Conservation (phyloP, 306 rosid species). For the Arachis hypogaea region DNA sequence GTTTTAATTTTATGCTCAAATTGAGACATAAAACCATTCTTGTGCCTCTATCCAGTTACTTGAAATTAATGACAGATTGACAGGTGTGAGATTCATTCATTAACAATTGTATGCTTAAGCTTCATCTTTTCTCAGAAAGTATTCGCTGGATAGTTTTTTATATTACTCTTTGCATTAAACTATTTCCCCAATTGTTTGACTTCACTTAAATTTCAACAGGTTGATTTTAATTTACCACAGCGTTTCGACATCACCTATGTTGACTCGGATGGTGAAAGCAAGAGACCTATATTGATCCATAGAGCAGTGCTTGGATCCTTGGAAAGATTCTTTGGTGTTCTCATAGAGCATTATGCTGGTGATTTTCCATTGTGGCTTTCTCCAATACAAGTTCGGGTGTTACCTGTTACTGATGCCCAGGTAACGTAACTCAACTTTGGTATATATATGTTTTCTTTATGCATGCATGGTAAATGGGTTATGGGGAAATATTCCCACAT, state of each 20-base stretch:
- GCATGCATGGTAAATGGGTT: background rate
- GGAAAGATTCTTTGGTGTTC: slow-evolving; percentile 95
- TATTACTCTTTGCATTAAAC: background rate
- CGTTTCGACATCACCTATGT: slow-evolving; percentile 91
- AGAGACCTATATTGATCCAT: slow-evolving; percentile 91
- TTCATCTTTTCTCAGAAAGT: background rate
- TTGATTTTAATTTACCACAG: slow-evolving; percentile 91
- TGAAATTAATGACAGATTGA: too few relatives aligned
- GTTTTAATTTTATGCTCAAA: background rate
- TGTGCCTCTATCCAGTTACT: background rate
- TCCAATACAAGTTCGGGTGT: slow-evolving; percentile 85
- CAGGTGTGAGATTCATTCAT: too few relatives aligned
- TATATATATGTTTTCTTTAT: background rate
- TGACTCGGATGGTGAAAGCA: slow-evolving; percentile 80
- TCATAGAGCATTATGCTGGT: slow-evolving; percentile 95
- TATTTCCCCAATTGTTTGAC: slow-evolving; percentile 30
- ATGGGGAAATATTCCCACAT: background rate
- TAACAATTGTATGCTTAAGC: too few relatives aligned
- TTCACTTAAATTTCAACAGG: slow-evolving; percentile 54
- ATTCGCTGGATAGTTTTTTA: slow-evolving; percentile 29
- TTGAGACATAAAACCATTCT: background rate
- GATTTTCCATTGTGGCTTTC: slow-evolving; percentile 98
- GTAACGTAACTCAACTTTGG: slow-evolving; percentile 44
- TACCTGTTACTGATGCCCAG: slow-evolving; percentile 94
- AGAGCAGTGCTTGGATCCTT: slow-evolving; percentile 98